Evolutionary conservation across 805 yeast genomes (phyloP), one percentile per base, ranked within the genome.

Genomic region (Lachancea cidri): DNA sequence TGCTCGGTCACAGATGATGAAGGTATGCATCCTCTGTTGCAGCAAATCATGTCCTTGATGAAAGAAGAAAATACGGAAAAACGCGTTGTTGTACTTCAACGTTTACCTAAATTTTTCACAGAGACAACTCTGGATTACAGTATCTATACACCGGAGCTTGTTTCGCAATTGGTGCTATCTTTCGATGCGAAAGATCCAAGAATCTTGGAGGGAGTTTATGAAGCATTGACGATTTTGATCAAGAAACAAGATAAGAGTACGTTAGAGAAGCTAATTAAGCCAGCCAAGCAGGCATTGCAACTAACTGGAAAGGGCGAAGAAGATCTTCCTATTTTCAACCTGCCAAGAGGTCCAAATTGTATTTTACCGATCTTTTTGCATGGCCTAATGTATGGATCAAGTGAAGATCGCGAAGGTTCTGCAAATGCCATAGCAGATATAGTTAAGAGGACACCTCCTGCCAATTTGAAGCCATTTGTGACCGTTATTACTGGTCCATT

Each of bases 401-500:
- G 78, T 47, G 87, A 81, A 37, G 91, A 83, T 57, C 81, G 93
- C 64, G 97, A 89, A 60, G 67, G 71, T 19, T 77, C 96, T 22
- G 98, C 98, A 0, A 67, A 82, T 56, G 96, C 87, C 43, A 86
- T 93, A 55, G 93, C 95, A 4, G 89, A 82, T 55, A 68, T 93
- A 44, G 84, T 89, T 35, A 83, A 81, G 36, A 80, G 87, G 54
- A 86, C 98, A 0, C 93, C 93, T 16, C 81, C 93, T n/a, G 71
- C 76, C 8, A 79, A 75, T 44, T 76, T 93, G 64, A 85, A 81
- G 62, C 86, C 96, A 25, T 86, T 81, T 65, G 96, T 94, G 17
- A 91, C 98, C 6, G 79, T 80, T 19, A 86, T 94, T 48, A 89
- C 96, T 19, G 99, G 99, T 67, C 98, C 98, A 30, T 74, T 93